Percentiles rank a stretch among this genome's conserved stretches.
Evolutionary conservation across 768 basidiomycete genomes (phyloP).

Genomic region (Leccinum longicurvipes): DNA sequence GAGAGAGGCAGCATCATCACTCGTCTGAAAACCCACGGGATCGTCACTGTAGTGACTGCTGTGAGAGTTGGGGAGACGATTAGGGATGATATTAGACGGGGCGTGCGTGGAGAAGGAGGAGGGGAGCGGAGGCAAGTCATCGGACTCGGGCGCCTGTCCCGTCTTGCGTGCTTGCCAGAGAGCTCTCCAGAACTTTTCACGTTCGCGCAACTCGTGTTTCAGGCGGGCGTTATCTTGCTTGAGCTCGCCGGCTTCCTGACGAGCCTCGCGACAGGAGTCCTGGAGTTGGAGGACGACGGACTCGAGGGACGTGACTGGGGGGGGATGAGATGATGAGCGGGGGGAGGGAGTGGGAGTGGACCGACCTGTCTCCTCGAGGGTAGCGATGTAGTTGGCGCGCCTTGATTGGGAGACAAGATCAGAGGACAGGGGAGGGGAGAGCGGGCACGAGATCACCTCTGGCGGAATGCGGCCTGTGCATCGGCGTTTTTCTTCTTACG

Average conservation of each 20-base stretch:
- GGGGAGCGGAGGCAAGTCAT: slow-evolving; percentile 51
- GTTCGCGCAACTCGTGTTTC: slow-evolving; percentile 61
- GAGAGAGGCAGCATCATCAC: slow-evolving; percentile 43
- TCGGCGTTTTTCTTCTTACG: slow-evolving; percentile 89
- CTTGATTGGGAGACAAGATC: slow-evolving; percentile 24
- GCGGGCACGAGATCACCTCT: slow-evolving; percentile 36
- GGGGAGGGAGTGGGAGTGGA: not conserved
- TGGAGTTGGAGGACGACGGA: slow-evolving; percentile 82
- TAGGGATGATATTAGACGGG: slow-evolving; percentile 29
- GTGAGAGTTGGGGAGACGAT: slow-evolving; percentile 39
- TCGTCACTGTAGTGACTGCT: slow-evolving; percentile 38
- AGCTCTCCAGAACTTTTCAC: slow-evolving; percentile 70
- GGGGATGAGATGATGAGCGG: slow-evolving; percentile 15
- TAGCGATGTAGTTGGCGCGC: slow-evolving; percentile 83
- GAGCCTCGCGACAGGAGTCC: slow-evolving; percentile 71
- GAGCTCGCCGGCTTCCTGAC: slow-evolving; percentile 57
- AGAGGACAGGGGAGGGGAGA: slow-evolving; percentile 10
- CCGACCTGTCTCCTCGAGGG: slow-evolving; percentile 76
- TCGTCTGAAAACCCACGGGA: slow-evolving; percentile 47
- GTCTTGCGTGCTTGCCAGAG: slow-evolving; percentile 66
- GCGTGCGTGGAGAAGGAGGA: slow-evolving; percentile 39
- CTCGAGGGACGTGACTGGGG: slow-evolving; percentile 74
- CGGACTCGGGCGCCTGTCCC: slow-evolving; percentile 47
- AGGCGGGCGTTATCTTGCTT: slow-evolving; percentile 64
- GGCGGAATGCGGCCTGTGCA: slow-evolving; percentile 83